Evolutionary conservation across 2,329 filamentous ascomycete genomes (phyloP).

Genomic region (Pyrenochaeta sp.): DNA sequence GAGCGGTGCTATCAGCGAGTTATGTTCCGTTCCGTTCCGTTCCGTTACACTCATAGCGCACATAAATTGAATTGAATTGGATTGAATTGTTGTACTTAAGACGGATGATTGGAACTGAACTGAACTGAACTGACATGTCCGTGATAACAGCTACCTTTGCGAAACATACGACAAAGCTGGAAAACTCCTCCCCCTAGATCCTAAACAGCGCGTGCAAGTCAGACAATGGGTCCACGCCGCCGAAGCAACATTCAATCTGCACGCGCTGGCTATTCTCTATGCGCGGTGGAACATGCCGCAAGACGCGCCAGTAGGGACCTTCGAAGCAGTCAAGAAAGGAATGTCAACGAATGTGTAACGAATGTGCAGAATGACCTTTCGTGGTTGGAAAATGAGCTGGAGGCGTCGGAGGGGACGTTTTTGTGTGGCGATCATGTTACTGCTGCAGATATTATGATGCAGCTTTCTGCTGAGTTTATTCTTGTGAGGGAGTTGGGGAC

Average conservation of each 20-base stretch:
- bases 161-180: slow-evolving; percentile 55
- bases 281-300: slow-evolving; percentile 54
- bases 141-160: slow-evolving; percentile 52
- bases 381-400: slow-evolving; percentile 55
- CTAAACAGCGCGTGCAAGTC: slow-evolving; percentile 46
- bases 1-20: slow-evolving; percentile 59
- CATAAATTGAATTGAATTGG: no score
- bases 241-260: slow-evolving; percentile 58
- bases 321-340: slow-evolving; percentile 48
- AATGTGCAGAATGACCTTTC: slow-evolving; percentile 58
- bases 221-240: slow-evolving; percentile 58
- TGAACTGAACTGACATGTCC: no score
- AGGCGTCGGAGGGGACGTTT: slow-evolving; percentile 49
- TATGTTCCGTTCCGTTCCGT: slow-evolving; percentile 4
- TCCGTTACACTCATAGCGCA: neutral
- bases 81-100: no score
- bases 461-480: slow-evolving; percentile 54
- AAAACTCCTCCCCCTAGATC: slow-evolving; percentile 49
- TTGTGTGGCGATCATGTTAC: slow-evolving; percentile 54
- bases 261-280: slow-evolving; percentile 57
- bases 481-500: slow-evolving; percentile 50
- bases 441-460: slow-evolving; percentile 58
- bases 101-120: no score
- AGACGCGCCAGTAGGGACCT: slow-evolving; percentile 33
- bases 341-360: slow-evolving; percentile 53